Evolutionary conservation across 257 asterid genomes (phyloP), one percentile per base, ranked within the genome.

Genomic region (Jaltomata sinuosa): DNA sequence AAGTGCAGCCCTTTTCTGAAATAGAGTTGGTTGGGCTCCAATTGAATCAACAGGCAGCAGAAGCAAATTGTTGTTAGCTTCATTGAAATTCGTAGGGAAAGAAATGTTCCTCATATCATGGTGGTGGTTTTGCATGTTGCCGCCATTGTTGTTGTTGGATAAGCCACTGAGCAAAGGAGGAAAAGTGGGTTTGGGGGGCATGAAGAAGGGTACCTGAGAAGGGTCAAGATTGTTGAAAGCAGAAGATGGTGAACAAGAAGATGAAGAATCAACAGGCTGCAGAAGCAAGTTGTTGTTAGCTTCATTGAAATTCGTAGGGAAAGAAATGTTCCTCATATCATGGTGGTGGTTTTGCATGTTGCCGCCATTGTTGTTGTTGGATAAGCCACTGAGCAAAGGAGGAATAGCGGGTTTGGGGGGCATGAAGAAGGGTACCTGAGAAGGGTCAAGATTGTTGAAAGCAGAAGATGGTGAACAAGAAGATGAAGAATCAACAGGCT

Each of bases 381-480:
- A 64, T 32, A 87, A 68, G 42, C 85, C 52, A 34, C 22, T 84
- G 31, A 87, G 84, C 15, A 87, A 62, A 25, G 77, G 18, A 2
- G 84, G 84, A 68, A 87, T 25, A 32, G 42, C 83, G 6, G 90
- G 52, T 81, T 88, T 94, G 0, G 89, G 91, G 7, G 88, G 92
- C 21, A 91, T 74, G 62, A 89, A 94, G 76, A 87, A 91, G 68
- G 91, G 91, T 1, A 86, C 89, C 90, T 90, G 97, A 61, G 92
- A 87, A 52, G 91, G 89, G 53, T 93, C 95, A 0, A 91, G 89
- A 68, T 47, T 89, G 83, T 85, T 90, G 88, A 94, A 93, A n/a
- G n/a, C n/a, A n/a, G 98, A 89, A 0, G 94, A 87, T 1, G 98
- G 98, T 3, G 99, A 93, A 80, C 98, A 92, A 16, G 98, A 92